phyloP scores from a whole-genome alignment of 2,329 filamentous ascomycete species.

The Diaporthe aspalathi region DNA sequence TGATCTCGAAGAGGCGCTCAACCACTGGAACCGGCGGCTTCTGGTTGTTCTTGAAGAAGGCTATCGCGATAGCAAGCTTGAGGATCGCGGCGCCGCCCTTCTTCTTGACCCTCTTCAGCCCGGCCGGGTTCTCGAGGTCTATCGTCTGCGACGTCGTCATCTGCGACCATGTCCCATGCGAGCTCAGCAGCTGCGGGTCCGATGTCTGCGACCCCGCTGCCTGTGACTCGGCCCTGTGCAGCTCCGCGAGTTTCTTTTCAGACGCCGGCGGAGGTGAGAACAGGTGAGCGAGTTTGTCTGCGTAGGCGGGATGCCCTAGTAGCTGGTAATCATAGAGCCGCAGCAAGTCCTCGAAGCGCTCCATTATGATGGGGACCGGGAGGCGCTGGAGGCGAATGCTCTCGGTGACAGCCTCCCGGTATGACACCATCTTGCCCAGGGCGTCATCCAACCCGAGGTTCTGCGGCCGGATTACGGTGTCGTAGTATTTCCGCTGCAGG shows the following conservation, averaged over 20 bases:
- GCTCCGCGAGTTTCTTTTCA: background rate
- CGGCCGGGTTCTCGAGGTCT: background rate
- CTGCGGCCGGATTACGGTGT: background rate
- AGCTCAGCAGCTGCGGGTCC: constrained; percentile 2
- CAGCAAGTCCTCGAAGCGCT: constrained; percentile 25
- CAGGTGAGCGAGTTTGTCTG: background rate
- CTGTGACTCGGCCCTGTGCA: background rate
- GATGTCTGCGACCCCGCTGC: background rate
- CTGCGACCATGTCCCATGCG: background rate
- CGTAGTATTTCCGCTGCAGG: constrained; percentile 30
- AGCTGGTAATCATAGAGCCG: constrained; percentile 21
- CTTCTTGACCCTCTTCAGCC: constrained; percentile 31
- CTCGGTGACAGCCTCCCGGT: constrained; percentile 27
- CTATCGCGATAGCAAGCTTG: constrained; percentile 11
- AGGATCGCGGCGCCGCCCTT: constrained; percentile 28
- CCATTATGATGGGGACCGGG: constrained; percentile 28
- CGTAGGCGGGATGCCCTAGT: constrained; percentile 13
- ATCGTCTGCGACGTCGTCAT: constrained; percentile 13
- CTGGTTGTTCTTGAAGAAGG: constrained; percentile 26
- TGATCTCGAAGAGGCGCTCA: constrained; percentile 26
- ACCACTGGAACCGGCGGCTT: constrained; percentile 22
- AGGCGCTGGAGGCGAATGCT: constrained; percentile 19
- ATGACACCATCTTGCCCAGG: constrained; percentile 1
- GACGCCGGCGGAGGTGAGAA: constrained; percentile 1
- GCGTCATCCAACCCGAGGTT: background rate